Evolutionary conservation across 2,329 filamentous ascomycete species (phyloP), one percentile per base, ranked within the genome.

Genomic region (Sporothrix sp.): DNA sequence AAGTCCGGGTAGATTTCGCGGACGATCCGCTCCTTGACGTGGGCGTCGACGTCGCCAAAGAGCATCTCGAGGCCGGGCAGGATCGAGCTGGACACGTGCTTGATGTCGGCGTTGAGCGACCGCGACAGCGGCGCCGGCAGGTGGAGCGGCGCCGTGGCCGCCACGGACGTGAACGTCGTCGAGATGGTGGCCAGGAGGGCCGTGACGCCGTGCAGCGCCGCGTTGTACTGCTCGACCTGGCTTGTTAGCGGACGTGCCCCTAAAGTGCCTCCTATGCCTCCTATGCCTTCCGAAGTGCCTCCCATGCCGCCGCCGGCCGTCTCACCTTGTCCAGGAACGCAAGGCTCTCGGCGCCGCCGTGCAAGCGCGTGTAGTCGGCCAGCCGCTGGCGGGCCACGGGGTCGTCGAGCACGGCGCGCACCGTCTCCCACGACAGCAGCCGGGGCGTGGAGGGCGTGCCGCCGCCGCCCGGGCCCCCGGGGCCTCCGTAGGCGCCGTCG

Each of bases 261-360:
- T n/a, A n/a, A n/a, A n/a, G n/a, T n/a, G n/a, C n/a, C n/a, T n/a
- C n/a, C n/a, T n/a, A n/a, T n/a, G n/a, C n/a, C n/a, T n/a, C n/a
- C n/a, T n/a, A n/a, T n/a, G n/a, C n/a, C n/a, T n/a, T n/a, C n/a
- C n/a, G n/a, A n/a, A n/a, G n/a, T n/a, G n/a, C n/a, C n/a, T n/a
- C n/a, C n/a, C n/a, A n/a, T n/a, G n/a, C n/a, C n/a, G n/a, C n/a
- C n/a, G n/a, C n/a, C n/a, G n/a, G n/a, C n/a, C n/a, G n/a, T n/a
- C n/a, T n/a, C 72, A 73, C 71, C 65, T 71, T 72, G 18, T 68
- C 61, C 25, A 75, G 58, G 54, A 75, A 74, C 48, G 72, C 74
- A 51, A 80, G 63, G 53, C 76, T 72, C 48, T 76, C 70, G 1
- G 67, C 70, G 50, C 68, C 70, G 30, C 71, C 67, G 28, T 66